Conservation (phyloP, 352 stramenopile genomes). For the Phytophthora aleatoria region DNA sequence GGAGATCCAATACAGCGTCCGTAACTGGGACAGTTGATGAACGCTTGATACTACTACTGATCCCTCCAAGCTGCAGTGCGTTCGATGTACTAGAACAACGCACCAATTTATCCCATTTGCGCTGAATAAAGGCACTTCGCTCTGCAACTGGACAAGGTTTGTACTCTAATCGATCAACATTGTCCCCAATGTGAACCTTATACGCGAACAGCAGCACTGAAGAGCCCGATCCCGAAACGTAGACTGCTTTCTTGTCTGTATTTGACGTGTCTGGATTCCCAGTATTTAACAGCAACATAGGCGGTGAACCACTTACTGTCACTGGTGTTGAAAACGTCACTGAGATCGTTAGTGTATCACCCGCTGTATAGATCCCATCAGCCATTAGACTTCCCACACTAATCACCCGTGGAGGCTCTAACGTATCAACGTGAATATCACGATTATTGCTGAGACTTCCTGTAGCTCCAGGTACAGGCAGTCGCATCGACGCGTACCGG, state of each 20-base stretch:
- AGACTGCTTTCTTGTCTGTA: conserved; percentile 32
- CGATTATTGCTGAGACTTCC: conserved; percentile 69
- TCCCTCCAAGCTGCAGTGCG: conserved; percentile 46
- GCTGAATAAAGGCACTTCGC: conserved; percentile 21
- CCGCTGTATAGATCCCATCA: conserved; percentile 64
- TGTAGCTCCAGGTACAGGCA: conserved; percentile 45
- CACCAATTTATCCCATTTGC: conserved; percentile 62
- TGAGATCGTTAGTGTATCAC: conserved; percentile 47
- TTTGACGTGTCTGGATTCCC: conserved; percentile 21
- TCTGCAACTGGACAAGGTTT: conserved; percentile 44
- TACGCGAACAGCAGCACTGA: conserved; percentile 60
- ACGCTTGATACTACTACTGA: conserved; percentile 51
- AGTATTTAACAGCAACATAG: conserved; percentile 46
- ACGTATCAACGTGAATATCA: conserved; percentile 68
- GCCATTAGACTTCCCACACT: conserved; percentile 48
- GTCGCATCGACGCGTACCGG: conserved; percentile 42
- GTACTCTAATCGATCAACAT: conserved; percentile 68
- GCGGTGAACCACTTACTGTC: conserved; percentile 40
- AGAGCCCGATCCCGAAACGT: conserved; percentile 48
- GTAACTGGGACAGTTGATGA: conserved; percentile 45
- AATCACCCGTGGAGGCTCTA: conserved; percentile 58
- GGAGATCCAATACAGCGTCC: conserved; percentile 61
- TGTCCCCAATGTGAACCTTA: conserved; percentile 51
- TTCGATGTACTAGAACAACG: conserved; percentile 47
- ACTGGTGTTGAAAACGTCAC: conserved; percentile 64